phyloP scores from a whole-genome alignment of 2,329 filamentous ascomycete species.

The Neopestalotiopsis sp. region DNA sequence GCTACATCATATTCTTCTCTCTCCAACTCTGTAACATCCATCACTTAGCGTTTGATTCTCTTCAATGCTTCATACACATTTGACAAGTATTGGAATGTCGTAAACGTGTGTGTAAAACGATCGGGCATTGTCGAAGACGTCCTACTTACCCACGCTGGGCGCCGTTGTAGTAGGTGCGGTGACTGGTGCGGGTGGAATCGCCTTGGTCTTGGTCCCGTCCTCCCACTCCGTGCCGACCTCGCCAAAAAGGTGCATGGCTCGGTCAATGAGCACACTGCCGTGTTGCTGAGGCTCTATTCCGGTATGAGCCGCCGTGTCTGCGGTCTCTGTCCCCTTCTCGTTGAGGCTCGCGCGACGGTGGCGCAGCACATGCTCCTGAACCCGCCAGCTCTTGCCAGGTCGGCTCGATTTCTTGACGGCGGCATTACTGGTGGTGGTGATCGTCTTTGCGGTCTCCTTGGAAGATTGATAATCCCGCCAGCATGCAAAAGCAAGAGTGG shows the following conservation, averaged over 20 bases:
- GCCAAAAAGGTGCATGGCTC: background rate
- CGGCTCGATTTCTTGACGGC: background rate
- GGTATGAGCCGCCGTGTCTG: background rate
- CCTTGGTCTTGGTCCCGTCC: background rate
- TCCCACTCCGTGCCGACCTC: background rate
- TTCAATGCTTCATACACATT: no score
- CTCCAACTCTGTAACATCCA: background rate
- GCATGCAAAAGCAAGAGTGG: background rate
- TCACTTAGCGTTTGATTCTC: background rate
- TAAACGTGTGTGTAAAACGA: no score
- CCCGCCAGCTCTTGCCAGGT: background rate
- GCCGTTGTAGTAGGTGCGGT: background rate
- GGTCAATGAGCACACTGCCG: no score
- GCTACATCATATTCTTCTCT: background rate
- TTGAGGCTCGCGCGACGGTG: no score
- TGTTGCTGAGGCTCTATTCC: no score
- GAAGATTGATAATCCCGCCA: background rate
- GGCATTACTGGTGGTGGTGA: background rate
- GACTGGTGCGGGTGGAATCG: background rate
- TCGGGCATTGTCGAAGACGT: background rate
- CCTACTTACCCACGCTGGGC: constrained; percentile 2
- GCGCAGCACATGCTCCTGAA: no score
- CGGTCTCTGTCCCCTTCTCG: background rate
- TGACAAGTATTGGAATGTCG: no score
- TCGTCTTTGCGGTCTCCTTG: background rate